A percentile compares a stretch with the other conserved stretches of the same genome.
These are phyloP conservation scores for Zymoseptoria tritici DNA, from an alignment of 2,329 filamentous ascomycete genomes.

Conservation along the genomic window DNA sequence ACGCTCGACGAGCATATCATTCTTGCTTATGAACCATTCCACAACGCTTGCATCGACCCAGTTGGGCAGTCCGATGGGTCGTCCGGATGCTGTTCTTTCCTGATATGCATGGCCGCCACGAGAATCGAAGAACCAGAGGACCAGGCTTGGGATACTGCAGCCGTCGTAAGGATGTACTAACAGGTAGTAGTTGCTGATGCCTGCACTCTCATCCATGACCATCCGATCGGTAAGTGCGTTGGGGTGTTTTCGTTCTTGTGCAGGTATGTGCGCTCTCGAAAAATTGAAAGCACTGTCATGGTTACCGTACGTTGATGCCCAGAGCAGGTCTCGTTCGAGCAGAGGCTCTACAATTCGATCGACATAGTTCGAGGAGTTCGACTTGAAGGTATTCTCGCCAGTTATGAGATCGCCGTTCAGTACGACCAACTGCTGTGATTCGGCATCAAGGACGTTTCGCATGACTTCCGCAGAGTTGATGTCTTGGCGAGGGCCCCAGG, in stretches of 20 bases:
- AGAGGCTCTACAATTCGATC: constrained; percentile 55
- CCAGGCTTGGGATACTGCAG: constrained; percentile 34
- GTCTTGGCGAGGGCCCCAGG: constrained; percentile 47
- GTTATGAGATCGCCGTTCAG: constrained; percentile 67
- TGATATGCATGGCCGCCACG: constrained; percentile 49
- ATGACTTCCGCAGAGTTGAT: constrained; percentile 51
- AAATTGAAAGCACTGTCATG: constrained; percentile 59
- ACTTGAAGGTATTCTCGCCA: constrained; percentile 52
- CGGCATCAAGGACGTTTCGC: constrained; percentile 49
- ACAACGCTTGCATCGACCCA: constrained; percentile 42
- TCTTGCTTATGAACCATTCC: constrained; percentile 38
- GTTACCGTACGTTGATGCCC: constrained; percentile 65
- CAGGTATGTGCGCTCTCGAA: constrained; percentile 39
- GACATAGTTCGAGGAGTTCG: constrained; percentile 52
- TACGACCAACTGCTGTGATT: constrained; percentile 54
- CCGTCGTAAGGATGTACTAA: constrained; percentile 41
- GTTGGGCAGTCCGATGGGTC: constrained; percentile 30
- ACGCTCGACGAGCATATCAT: constrained; percentile 6
- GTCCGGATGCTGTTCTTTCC: constrained; percentile 29
- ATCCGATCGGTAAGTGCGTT: constrained; percentile 38
- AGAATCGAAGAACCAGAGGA: constrained; percentile 69
- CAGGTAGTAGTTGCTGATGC: constrained; percentile 50
- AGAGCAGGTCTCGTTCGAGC: constrained; percentile 47
- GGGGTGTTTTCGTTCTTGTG: constrained; percentile 32
- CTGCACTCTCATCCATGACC: constrained; percentile 33